Evolutionary conservation across 805 yeast genomes (phyloP).

Genomic region (Kodamaea hsintzibuensis): DNA sequence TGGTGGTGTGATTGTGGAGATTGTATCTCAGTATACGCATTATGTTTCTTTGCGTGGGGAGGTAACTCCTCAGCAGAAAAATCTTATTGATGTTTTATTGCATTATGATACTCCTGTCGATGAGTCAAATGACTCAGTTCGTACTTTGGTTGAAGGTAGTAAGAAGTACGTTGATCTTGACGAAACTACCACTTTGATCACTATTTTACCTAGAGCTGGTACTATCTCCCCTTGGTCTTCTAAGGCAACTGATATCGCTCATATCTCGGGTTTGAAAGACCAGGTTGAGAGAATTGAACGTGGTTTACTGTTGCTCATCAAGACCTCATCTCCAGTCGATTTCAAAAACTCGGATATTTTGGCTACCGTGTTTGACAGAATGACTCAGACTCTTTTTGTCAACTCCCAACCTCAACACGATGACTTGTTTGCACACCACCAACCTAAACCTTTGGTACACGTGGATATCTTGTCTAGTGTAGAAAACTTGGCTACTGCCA

Average conservation of each 20-base stretch:
- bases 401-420: constrained; percentile 59
- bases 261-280: constrained; percentile 78
- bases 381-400: constrained; percentile 77
- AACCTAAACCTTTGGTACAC: constrained; percentile 79
- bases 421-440: constrained; percentile 75
- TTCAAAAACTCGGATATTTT: constrained; percentile 58
- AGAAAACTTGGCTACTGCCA: constrained; percentile 70
- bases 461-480: constrained; percentile 61
- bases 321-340: constrained; percentile 49
- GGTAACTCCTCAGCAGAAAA: constrained; percentile 41
- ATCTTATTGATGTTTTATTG: constrained; percentile 61
- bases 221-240: constrained; percentile 99
- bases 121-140: constrained; percentile 44
- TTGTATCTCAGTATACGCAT: constrained; percentile 78
- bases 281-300: constrained; percentile 85
- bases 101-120: constrained; percentile 74
- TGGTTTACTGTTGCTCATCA: constrained; percentile 75
- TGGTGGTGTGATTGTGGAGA: constrained; percentile 59
- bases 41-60: constrained; percentile 60
- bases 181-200: constrained; percentile 52
- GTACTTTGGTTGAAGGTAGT: constrained; percentile 36
- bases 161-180: constrained; percentile 34
- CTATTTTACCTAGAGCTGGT: constrained; percentile 89
- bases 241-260: constrained; percentile 92
- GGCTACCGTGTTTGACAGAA: constrained; percentile 82